These are phyloP conservation scores for Oleoguttula mirabilis DNA, from an alignment of 495 filamentous ascomycete genomes.

Conservation along the genomic window DNA sequence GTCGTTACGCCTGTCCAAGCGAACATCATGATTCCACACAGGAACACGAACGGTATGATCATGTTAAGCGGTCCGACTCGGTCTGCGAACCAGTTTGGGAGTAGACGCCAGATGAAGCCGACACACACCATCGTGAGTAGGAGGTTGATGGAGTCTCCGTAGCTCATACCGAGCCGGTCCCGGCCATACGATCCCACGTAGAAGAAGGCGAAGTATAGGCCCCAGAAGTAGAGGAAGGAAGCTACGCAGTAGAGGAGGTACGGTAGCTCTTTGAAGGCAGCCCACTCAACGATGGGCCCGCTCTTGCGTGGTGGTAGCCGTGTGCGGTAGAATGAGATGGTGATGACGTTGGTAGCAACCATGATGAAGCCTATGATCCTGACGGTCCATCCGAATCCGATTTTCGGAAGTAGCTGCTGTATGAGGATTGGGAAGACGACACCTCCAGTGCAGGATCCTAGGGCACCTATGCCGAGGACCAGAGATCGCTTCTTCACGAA, in stretches of 20 bases:
- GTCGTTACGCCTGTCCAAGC: conserved; percentile 23
- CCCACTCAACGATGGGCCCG: conserved; percentile 31
- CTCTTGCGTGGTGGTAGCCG: conserved; percentile 29
- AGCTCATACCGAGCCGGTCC: conserved; percentile 24
- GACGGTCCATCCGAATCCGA: conserved; percentile 28
- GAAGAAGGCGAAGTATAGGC: conserved; percentile 31
- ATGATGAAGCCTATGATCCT: conserved; percentile 32
- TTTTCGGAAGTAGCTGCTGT: conserved; percentile 50
- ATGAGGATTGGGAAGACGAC: conserved; percentile 66
- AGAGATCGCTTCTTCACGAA: conserved; percentile 54
- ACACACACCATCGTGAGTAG: conserved; percentile 28
- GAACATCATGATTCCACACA: conserved; percentile 23
- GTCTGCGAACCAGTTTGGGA: conserved; percentile 28
- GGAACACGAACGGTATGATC: conserved; percentile 24
- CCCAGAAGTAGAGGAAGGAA: conserved; percentile 31
- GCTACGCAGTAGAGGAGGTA: conserved; percentile 25
- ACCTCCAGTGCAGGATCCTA: conserved; percentile 64
- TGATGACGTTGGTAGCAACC: conserved; percentile 16
- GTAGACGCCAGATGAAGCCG: conserved; percentile 25
- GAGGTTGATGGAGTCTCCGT: conserved; percentile 24
- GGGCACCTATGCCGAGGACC: conserved; percentile 56
- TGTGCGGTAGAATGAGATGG: conserved; percentile 18
- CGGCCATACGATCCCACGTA: conserved; percentile 26
- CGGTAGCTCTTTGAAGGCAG: conserved; percentile 29
- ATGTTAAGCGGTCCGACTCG: conserved; percentile 25